Conservation (phyloP, 179 eudicot genomes). For the Gypsophila paniculata region DNA sequence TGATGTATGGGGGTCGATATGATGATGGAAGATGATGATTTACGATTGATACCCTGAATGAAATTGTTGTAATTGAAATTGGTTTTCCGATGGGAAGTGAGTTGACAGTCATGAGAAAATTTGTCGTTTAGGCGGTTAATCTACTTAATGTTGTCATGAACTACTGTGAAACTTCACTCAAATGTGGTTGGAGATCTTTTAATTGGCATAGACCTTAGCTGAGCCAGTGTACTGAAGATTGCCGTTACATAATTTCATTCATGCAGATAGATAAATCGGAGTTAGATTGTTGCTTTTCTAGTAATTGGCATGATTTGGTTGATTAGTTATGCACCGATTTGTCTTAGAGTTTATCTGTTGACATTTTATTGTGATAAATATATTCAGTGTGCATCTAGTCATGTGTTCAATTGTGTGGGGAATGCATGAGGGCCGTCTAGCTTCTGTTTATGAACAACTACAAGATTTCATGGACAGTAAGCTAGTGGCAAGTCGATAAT, state of each 20-base stretch:
- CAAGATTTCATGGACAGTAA: neutral
- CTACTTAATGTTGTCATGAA: neutral
- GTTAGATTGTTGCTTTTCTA: neutral
- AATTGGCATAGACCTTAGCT: neutral
- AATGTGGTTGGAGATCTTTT: neutral
- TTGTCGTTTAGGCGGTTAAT: neutral
- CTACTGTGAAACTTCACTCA: neutral
- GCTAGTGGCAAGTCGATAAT: neutral
- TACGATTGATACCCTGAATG: neutral
- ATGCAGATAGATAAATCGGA: neutral
- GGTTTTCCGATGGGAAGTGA: neutral
- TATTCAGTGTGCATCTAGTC: neutral
- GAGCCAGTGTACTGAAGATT: neutral
- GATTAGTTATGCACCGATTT: neutral
- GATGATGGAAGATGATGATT: neutral
- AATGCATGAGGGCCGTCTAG: neutral
- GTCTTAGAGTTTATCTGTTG: neutral
- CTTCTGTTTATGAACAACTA: too few relatives aligned
- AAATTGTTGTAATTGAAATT: neutral
- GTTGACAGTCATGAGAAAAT: neutral
- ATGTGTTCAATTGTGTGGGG: slow-evolving; percentile 5
- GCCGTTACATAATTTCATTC: neutral
- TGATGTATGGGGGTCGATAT: neutral
- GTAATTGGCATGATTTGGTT: neutral
- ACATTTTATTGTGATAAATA: neutral